A percentile compares a stretch with the other conserved stretches of the same genome.
These are phyloP conservation scores for Luzula sylvatica DNA, from an alignment of 176 grass and related monocot genomes.

Conservation along the genomic window DNA sequence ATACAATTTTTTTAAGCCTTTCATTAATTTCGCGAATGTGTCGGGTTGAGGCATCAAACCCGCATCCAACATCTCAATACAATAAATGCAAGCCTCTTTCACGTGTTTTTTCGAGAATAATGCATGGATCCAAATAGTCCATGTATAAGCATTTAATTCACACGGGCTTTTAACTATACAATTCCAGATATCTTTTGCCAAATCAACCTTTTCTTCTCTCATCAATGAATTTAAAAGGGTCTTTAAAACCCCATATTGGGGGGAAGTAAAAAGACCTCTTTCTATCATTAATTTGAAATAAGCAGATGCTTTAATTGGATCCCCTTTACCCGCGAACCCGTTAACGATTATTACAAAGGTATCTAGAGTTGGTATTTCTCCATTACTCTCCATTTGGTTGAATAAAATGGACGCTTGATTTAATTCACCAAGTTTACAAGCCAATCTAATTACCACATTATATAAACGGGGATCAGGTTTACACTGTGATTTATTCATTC, in stretches of 20 bases:
- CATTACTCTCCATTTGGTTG: slow-evolving; percentile 71
- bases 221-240: slow-evolving; percentile 70
- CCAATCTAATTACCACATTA: slow-evolving; percentile 63
- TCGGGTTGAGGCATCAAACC: slow-evolving; percentile 82
- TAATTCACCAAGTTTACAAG: slow-evolving; percentile 68
- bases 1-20: slow-evolving; percentile 76
- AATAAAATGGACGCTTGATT: slow-evolving; percentile 55
- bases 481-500: slow-evolving; percentile 54
- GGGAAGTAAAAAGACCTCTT: slow-evolving; percentile 62
- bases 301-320: slow-evolving; percentile 46
- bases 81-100: slow-evolving; percentile 80
- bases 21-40: slow-evolving; percentile 88
- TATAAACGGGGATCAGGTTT: slow-evolving; percentile 47
- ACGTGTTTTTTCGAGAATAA: slow-evolving; percentile 58
- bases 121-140: slow-evolving; percentile 96
- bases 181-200: slow-evolving; percentile 83
- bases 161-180: slow-evolving; percentile 63
- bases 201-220: slow-evolving; percentile 65
- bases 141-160: slow-evolving; percentile 71
- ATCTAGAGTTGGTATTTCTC: slow-evolving; percentile 55
- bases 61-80: slow-evolving; percentile 85
- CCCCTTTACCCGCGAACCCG: slow-evolving; percentile 52
- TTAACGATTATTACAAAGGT: slow-evolving; percentile 78
- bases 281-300: slow-evolving; percentile 86
- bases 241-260: slow-evolving; percentile 81